Evolutionary conservation across 169 alveolate genomes (phyloP).

Genomic region (Theileria orientalis): DNA sequence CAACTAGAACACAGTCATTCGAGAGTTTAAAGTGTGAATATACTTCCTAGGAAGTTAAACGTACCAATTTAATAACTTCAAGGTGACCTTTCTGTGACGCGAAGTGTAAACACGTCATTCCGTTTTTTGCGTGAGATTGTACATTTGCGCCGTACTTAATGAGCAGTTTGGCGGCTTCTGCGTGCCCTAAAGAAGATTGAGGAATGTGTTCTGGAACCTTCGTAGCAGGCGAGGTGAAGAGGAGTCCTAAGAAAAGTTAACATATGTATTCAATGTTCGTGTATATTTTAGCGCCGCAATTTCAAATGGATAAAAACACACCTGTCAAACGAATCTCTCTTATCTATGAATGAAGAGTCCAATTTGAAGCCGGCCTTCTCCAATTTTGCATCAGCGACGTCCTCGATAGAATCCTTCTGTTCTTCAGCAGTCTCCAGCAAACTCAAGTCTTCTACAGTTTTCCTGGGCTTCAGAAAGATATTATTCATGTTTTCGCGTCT

Average conservation of each 20-base stretch:
- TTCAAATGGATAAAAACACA: neutral
- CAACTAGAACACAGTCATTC: slow-evolving; percentile 14
- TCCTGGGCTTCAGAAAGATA: neutral
- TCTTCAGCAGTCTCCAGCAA: neutral
- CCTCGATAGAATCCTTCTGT: neutral
- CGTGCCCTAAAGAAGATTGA: slow-evolving; percentile 36
- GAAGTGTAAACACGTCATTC: slow-evolving; percentile 60
- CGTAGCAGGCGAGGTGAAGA: slow-evolving; percentile 57
- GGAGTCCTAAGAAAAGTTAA: slow-evolving; percentile 44
- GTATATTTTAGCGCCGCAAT: neutral
- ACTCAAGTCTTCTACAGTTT: neutral
- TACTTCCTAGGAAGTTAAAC: too few relatives aligned
- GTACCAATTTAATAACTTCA: slow-evolving; percentile 20
- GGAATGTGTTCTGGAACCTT: slow-evolving; percentile 11
- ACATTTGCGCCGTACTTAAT: slow-evolving; percentile 48
- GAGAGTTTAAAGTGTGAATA: neutral
- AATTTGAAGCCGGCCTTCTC: neutral
- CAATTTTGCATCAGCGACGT: neutral
- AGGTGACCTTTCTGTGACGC: slow-evolving; percentile 60
- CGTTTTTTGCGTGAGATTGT: slow-evolving; percentile 39
- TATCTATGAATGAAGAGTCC: slow-evolving; percentile 15
- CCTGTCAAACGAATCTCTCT: slow-evolving; percentile 24
- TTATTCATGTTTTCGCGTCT: neutral
- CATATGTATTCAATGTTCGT: too few relatives aligned
- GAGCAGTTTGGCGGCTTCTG: slow-evolving; percentile 13